phyloP scores from a whole-genome alignment of 106 monocot genomes.

The Amphibolis antarctica region DNA sequence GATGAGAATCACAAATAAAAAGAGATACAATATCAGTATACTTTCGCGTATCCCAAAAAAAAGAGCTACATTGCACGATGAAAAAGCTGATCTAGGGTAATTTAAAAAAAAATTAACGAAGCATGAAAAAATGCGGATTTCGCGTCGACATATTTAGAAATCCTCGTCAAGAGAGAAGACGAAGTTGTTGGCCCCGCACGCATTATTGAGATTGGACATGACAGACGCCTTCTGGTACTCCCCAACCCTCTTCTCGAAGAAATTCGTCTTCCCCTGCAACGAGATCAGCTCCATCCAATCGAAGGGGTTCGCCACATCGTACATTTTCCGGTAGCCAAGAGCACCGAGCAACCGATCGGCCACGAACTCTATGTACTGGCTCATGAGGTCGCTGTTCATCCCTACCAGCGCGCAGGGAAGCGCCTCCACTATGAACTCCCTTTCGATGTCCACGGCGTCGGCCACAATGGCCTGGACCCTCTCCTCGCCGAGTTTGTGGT shows the following conservation, averaged over 20 bases:
- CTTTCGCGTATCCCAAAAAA: too few species aligned
- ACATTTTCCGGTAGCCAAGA: slow-evolving; percentile 21
- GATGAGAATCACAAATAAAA: too few species aligned
- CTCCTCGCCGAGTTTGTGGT: slow-evolving; percentile 31
- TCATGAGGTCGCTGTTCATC: slow-evolving; percentile 45
- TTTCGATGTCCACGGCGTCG: slow-evolving; percentile 64
- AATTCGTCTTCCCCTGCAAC: slow-evolving; percentile 62
- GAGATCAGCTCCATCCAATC: slow-evolving; percentile 46
- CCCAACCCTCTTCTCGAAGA: slow-evolving; percentile 43
- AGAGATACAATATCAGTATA: too few species aligned
- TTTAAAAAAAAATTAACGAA: too few species aligned
- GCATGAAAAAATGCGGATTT: too few species aligned
- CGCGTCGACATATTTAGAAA: slow-evolving; percentile 40
- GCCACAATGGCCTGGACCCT: slow-evolving; percentile 36
- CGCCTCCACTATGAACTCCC: slow-evolving; percentile 56
- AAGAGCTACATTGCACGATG: too few species aligned
- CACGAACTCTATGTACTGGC: slow-evolving; percentile 36
- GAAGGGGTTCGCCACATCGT: slow-evolving; percentile 20
- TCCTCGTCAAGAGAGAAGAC: slow-evolving; percentile 62
- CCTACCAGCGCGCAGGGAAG: slow-evolving; percentile 46
- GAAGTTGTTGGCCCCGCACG: slow-evolving; percentile 13
- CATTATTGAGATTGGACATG: slow-evolving; percentile 45
- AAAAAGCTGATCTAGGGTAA: too few species aligned
- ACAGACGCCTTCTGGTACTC: slow-evolving; percentile 66
- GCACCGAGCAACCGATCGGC: slow-evolving; percentile 27